Evolutionary conservation across 306 rosid species (phyloP), one percentile per base, ranked within the genome.

Genomic region (Corylus avellana): DNA sequence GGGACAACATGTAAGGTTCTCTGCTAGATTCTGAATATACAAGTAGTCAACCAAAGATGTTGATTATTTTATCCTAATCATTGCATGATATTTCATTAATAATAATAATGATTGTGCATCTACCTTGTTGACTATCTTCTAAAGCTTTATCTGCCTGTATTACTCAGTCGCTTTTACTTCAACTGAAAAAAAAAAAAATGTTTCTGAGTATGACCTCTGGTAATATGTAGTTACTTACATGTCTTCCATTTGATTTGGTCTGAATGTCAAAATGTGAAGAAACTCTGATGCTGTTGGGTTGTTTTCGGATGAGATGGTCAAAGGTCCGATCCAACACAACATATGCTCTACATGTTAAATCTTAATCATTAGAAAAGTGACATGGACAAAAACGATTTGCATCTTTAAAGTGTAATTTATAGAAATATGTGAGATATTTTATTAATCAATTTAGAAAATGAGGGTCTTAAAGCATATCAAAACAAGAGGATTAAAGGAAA

Each of bases 1-100:
- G 78, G 54, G 4, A 29, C 1, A 61, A 13, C 20, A 17, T 82
- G 96, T 91, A 81, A 89, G 96, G 32, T 63, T 80, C 81, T 80
- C 59, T 51, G 79, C 47, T 68, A 71, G 35, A 71, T 75, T 76
- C 53, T 27, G 14, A 3, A 17, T 75, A 13, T 13, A 10, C 35
- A 70, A n/a, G 17, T 29, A 67, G 53, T 12, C 3, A 48, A 48
- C 53, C 53, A 48, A 48, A 48, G 46, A 48, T 48, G 3, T 48
- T 58, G 22, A 58, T 58, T 25, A 0, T 17, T 17, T 50, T 54
- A 14, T 54, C 20, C 18, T 58, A 8, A 20, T 22, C 64, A 54
- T 17, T 54, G 5, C 58, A 54, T 54, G 22, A 14, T 5, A 54
- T 13, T 54, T 2, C 58, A 58, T 58, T 20, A 58, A 2, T 9